These are phyloP conservation scores for Persicaria tinctoria DNA, from an alignment of 148 eudicot genomes.

Conservation along the genomic window DNA sequence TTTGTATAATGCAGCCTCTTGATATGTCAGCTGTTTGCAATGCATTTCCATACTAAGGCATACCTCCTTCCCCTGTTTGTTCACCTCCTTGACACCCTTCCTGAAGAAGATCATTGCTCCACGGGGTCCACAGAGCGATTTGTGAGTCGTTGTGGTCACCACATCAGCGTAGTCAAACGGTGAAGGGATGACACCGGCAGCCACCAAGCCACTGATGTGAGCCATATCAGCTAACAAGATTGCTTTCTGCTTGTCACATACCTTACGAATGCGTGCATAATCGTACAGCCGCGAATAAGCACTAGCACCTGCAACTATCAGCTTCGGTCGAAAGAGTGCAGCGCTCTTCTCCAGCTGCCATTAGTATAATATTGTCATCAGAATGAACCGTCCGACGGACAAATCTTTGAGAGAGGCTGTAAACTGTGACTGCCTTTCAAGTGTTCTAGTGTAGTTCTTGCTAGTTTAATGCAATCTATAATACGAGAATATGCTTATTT, in stretches of 20 bases:
- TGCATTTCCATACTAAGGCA: neutral
- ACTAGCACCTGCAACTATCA: conserved; percentile 98
- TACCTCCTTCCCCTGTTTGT: conserved; percentile 96
- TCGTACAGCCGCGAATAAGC: conserved; percentile 94
- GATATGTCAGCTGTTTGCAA: neutral
- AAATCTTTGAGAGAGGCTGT: too few species aligned
- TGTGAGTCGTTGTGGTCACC: conserved; percentile 96
- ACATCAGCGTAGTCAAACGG: conserved; percentile 97
- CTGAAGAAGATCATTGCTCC: conserved; percentile 98
- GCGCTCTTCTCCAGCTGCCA: conserved; percentile 97
- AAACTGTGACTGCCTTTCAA: too few species aligned
- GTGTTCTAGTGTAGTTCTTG: too few species aligned
- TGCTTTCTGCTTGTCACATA: conserved; percentile 95
- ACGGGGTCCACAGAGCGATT: conserved; percentile 94
- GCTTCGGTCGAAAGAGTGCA: conserved; percentile 84
- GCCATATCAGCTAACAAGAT: conserved; percentile 96
- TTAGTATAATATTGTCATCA: neutral
- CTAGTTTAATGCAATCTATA: neutral
- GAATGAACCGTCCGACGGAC: neutral
- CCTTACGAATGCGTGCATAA: conserved; percentile 84
- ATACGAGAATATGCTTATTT: neutral
- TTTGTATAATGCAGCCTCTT: neutral
- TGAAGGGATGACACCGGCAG: conserved; percentile 84
- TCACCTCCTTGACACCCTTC: conserved; percentile 82
- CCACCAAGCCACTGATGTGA: conserved; percentile 93